Evolutionary conservation across 805 yeast genomes (phyloP).

Genomic region (Ogataea saltuana): DNA sequence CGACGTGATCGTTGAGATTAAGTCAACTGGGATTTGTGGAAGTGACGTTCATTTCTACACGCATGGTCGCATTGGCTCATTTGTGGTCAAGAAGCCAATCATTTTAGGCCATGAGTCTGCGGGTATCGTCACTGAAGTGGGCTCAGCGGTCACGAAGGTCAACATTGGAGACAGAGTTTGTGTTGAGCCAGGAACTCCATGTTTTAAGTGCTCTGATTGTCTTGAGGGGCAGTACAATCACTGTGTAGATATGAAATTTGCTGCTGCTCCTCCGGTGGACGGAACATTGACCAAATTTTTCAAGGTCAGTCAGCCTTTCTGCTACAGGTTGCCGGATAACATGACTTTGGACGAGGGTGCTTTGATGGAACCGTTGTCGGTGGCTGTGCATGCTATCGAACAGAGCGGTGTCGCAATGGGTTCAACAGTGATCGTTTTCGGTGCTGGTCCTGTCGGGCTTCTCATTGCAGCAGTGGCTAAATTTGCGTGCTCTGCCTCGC

Average conservation of each 20-base stretch:
- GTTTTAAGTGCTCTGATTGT: constrained; percentile 44
- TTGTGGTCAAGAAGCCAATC: constrained; percentile 11
- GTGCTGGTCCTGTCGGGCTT: constrained; percentile 63
- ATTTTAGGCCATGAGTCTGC: constrained; percentile 39
- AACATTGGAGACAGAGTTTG: constrained; percentile 60
- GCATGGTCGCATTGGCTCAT: constrained; percentile 14
- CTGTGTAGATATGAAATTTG: constrained; percentile 41
- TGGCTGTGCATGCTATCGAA: constrained; percentile 60
- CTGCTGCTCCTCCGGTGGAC: constrained; percentile 38
- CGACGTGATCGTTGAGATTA: constrained; percentile 36
- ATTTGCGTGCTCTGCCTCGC: constrained; percentile 13
- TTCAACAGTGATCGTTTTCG: constrained; percentile 48
- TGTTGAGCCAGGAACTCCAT: constrained; percentile 62
- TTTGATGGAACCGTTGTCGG: constrained; percentile 57
- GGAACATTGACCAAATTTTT: constrained; percentile 42
- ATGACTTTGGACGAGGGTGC: constrained; percentile 45
- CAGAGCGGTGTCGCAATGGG: constrained; percentile 40
- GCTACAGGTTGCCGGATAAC: constrained; percentile 29
- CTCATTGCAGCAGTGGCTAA: constrained; percentile 30
- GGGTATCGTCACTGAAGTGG: constrained; percentile 40
- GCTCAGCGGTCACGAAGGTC: constrained; percentile 44
- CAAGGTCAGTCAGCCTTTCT: constrained; percentile 36
- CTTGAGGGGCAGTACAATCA: constrained; percentile 41
- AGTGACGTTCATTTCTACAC: constrained; percentile 56
- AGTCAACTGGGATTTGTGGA: constrained; percentile 65